These are phyloP conservation scores for Sabuloglossum arenarium DNA, from an alignment of 495 filamentous ascomycete species.

Conservation along the genomic window DNA sequence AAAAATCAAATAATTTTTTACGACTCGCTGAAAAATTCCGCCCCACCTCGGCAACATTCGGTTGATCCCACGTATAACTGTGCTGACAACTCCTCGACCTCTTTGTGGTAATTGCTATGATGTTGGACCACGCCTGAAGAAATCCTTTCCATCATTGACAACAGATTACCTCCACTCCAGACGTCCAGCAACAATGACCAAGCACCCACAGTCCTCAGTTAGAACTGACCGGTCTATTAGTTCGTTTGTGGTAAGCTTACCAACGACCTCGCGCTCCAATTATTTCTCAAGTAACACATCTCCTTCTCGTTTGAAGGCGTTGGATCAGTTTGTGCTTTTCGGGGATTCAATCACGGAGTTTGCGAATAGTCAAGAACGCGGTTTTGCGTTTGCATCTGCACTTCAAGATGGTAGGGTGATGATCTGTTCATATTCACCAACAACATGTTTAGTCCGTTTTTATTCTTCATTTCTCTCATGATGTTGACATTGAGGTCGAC, in stretches of 20 bases:
- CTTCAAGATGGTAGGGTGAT: constrained; percentile 41
- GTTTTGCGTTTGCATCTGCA: constrained; percentile 50
- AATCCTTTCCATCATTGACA: too few relatives aligned
- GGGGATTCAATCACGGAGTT: constrained; percentile 63
- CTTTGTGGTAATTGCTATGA: too few relatives aligned
- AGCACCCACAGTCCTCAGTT: background rate
- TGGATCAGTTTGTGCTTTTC: constrained; percentile 55
- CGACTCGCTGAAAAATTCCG: too few relatives aligned
- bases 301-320: background rate
- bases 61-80: too few relatives aligned
- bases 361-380: constrained; percentile 31
- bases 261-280: too few relatives aligned
- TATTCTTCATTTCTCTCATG: background rate
- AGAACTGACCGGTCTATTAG: background rate
- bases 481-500: background rate
- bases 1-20: too few relatives aligned
- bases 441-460: background rate
- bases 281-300: background rate
- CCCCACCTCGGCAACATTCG: too few relatives aligned
- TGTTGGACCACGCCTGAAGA: too few relatives aligned
- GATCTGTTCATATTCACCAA: background rate
- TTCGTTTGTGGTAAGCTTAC: background rate
- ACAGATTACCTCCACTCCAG: too few relatives aligned
- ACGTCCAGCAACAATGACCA: too few relatives aligned
- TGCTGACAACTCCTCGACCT: too few relatives aligned